Evolutionary conservation across 2,329 filamentous ascomycete species (phyloP), one percentile per base, ranked within the genome.

Genomic region (Aspergillus sp.): DNA sequence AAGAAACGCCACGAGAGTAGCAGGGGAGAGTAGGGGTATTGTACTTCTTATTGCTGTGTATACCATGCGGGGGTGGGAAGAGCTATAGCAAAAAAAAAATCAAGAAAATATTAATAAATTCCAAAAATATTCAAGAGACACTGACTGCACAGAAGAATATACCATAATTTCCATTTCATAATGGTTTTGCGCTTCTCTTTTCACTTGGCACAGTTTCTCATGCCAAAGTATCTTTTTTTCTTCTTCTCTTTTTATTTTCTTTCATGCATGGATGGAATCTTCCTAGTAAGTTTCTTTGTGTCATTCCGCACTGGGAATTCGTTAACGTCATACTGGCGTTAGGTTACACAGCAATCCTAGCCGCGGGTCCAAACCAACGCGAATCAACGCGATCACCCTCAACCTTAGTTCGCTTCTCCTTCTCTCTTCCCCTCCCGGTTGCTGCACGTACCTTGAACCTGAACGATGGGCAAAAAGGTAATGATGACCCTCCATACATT

Each of bases 271-370:
- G 5, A 36, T 30, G 28, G 28, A 28, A 19, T 49, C 19, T 32
- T 15, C n/a, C 39, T 21, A 39, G 30, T 43, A 43, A n/a, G n/a
- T n/a, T 52, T 53, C 36, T 54, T 56, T 56, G 57, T 49, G 53
- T 56, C 56, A 54, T 55, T 45, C 48, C 48, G 49, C 62, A 55
- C 53, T 41, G 49, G n/a, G 28, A 25, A 56, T 48, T 61, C 55
- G 59, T 63, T 8, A 62, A 66, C 63, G 64, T 66, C 64, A 66
- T 66, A 36, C 59, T 64, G 54, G 38, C 59, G 62, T 63, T 38
- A 59, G 47, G 61, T 64, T 64, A 58, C 63, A 62, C 57, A 30
- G 15, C 23, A 32, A 17, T 17, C 25, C 25, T 30, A 19, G 41
- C 19, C 41, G 19, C 19, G 10, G 19, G 41, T 45, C 32, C 41